phyloP scores from a whole-genome alignment of 768 basidiomycete genomes.

The Pisolithus marmoratus region DNA sequence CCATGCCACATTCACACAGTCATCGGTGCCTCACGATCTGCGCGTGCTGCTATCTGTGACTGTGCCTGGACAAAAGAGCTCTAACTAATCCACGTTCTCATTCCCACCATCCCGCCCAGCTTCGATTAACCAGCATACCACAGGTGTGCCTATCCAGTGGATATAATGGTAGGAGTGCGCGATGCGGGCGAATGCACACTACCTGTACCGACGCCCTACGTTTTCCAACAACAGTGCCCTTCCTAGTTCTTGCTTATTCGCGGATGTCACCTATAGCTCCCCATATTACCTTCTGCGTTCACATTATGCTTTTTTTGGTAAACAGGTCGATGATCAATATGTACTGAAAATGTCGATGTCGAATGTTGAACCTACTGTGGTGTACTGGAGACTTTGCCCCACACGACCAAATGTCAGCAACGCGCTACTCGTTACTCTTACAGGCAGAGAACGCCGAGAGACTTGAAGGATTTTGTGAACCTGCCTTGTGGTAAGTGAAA shows the following conservation, averaged over 20 bases:
- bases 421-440: no score
- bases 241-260: constrained; percentile 32
- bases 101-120: constrained; percentile 38
- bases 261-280: constrained; percentile 28
- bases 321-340: constrained; percentile 42
- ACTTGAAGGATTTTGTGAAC: no score
- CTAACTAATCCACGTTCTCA: constrained; percentile 39
- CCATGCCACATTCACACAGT: constrained; percentile 34
- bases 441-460: no score
- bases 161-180: constrained; percentile 43
- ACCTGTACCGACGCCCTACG: constrained; percentile 47
- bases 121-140: constrained; percentile 41
- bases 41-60: constrained; percentile 40
- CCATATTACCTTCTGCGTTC: constrained; percentile 38
- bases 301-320: constrained; percentile 38
- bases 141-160: constrained; percentile 46
- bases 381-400: no score
- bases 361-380: no score
- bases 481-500: no score
- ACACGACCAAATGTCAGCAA: no score
- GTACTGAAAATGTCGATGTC: no score
- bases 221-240: constrained; percentile 40
- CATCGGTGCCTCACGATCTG: constrained; percentile 40
- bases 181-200: constrained; percentile 42
- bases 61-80: constrained; percentile 37